Percentiles rank a stretch among this genome's conserved stretches.
Evolutionary conservation across 73 alveolate species (phyloP).

Genomic region (Paramecium bursaria): DNA sequence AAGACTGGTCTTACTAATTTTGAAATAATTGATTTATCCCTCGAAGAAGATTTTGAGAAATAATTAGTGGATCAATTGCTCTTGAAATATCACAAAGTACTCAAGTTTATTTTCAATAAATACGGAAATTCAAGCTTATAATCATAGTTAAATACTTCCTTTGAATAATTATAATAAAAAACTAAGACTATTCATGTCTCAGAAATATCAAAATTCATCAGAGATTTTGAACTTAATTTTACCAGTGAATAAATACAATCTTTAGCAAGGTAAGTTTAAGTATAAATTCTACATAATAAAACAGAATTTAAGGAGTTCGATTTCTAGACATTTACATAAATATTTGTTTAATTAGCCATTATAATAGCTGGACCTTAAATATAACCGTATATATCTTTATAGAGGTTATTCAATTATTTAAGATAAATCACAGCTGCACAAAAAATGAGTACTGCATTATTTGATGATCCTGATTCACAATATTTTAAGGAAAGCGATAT

Average conservation of each 20-base stretch:
- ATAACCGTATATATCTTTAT: background rate
- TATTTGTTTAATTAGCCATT: slow-evolving; percentile 13
- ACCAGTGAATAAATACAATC: slow-evolving; percentile 9
- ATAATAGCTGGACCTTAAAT: background rate
- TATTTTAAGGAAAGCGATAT: slow-evolving; percentile 43
- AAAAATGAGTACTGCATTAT: slow-evolving; percentile 13
- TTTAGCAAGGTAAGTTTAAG: slow-evolving; percentile 15
- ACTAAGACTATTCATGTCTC: background rate
- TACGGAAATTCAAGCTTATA: slow-evolving; percentile 4
- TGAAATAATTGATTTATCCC: slow-evolving; percentile 9
- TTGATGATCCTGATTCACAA: slow-evolving; percentile 55
- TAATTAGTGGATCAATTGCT: slow-evolving; percentile 9
- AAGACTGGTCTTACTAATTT: background rate
- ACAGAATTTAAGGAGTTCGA: slow-evolving; percentile 47
- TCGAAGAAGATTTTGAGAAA: slow-evolving; percentile 33
- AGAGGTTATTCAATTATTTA: background rate
- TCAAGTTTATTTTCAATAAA: slow-evolving; percentile 8
- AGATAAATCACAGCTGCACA: slow-evolving; percentile 9
- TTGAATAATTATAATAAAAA: slow-evolving; percentile 24
- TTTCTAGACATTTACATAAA: background rate
- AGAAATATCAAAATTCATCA: slow-evolving; percentile 11
- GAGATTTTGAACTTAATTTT: slow-evolving; percentile 21
- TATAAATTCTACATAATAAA: slow-evolving; percentile 15
- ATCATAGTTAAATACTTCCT: background rate
- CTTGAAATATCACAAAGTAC: slow-evolving; percentile 9